phyloP scores from a whole-genome alignment of 2,329 filamentous ascomycete species.

The Xylaria sp. region DNA sequence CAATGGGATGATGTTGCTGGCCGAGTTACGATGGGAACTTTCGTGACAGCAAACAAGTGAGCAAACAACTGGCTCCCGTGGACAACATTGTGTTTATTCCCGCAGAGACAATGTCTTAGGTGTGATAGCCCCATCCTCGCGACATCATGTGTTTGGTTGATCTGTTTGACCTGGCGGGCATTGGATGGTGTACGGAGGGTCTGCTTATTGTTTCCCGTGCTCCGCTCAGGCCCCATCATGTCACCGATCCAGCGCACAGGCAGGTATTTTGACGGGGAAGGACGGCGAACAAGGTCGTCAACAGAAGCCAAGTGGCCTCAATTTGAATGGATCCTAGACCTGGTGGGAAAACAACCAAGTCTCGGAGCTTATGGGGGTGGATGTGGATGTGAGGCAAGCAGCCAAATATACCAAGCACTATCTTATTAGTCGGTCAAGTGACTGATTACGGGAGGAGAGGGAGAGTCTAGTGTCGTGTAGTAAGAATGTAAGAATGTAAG shows the following conservation, averaged over 20 bases:
- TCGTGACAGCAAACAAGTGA: neutral
- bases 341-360: constrained; percentile 6
- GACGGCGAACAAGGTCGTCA: neutral
- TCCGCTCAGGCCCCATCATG: neutral
- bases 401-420: neutral
- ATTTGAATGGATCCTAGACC: constrained; percentile 10
- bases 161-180: neutral
- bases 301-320: constrained; percentile 22
- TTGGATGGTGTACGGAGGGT: neutral
- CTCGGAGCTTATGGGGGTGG: constrained; percentile 19
- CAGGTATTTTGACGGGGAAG: neutral
- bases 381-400: constrained; percentile 8
- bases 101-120: neutral
- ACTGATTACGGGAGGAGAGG: neutral
- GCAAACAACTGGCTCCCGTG: neutral
- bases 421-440: constrained; percentile 25
- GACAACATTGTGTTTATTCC: neutral
- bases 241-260: neutral
- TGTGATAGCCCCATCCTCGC: neutral
- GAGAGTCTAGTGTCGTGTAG: too few relatives aligned
- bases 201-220: constrained; percentile 15
- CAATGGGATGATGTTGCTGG: neutral
- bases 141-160: constrained; percentile 1
- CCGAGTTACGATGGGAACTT: neutral
- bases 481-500: constrained; percentile 11